phyloP scores from a whole-genome alignment of 106 monocot genomes.

The Dioscorea alata region DNA sequence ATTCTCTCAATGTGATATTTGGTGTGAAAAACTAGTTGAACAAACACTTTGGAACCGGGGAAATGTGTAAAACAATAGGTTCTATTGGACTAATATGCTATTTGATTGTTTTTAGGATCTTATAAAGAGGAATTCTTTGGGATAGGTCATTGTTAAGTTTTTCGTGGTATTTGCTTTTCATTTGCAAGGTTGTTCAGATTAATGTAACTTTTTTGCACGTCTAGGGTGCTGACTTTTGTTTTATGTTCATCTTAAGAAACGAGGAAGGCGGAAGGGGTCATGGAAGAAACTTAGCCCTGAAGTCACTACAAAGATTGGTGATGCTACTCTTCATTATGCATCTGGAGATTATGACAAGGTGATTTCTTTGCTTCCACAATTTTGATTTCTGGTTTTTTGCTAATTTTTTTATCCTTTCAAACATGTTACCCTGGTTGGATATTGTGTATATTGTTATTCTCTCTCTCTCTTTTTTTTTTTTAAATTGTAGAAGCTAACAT shows the following conservation, averaged over 20 bases:
- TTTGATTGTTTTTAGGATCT: too few species aligned
- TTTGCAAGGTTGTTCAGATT: neutral
- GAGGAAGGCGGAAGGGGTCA: slow-evolving; percentile 66
- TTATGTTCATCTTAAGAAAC: slow-evolving; percentile 58
- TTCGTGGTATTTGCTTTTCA: neutral
- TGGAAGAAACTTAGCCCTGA: slow-evolving; percentile 68
- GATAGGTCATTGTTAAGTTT: neutral
- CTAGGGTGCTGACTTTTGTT: neutral
- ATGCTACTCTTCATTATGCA: slow-evolving; percentile 85
- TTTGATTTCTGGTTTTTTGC: neutral
- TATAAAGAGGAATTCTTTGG: too few species aligned
- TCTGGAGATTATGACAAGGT: slow-evolving; percentile 65
- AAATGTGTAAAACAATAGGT: too few species aligned
- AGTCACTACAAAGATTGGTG: slow-evolving; percentile 67
- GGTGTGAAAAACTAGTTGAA: neutral
- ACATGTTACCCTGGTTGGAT: neutral
- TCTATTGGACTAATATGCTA: too few species aligned
- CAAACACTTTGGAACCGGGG: neutral
- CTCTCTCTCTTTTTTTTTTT: neutral
- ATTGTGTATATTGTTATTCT: neutral
- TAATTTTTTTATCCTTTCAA: neutral
- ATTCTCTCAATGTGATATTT: neutral
- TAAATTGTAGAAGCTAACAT: neutral
- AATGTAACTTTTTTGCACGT: neutral
- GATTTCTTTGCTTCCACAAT: neutral